Evolutionary conservation across 2,329 filamentous ascomycete species (phyloP), one percentile per base, ranked within the genome.

Genomic region (Monilinia vaccinii-corymbosi): DNA sequence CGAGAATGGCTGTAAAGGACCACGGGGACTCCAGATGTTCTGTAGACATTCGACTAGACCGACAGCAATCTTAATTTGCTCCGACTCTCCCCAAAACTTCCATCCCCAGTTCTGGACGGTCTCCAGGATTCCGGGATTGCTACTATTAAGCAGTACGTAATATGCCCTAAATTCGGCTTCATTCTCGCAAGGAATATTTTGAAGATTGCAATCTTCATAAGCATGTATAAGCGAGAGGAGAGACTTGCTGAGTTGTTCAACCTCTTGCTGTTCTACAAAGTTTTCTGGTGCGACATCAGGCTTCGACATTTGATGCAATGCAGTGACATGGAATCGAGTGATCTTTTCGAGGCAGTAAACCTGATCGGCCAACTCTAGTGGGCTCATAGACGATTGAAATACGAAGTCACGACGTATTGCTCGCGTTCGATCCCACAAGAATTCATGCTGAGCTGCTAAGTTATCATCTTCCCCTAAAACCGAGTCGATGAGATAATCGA

Each of bases 331-430:
- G 61, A 88, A 87, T 56, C 85, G 79, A 14, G 82, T 79, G 60
- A 88, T 86, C 28, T 80, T 82, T 69, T 88, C 85, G 25, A 87
- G 75, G 42, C 83, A 83, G 67, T 85, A 84, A 11, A 87, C 77
- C 64, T 86, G 79, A 23, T 80, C 77, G 31, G 75, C 76, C 68
- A 84, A 77, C 65, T 87, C 84, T 2, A 64, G 60, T 46, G 77
- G 69, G 3, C 75, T 79, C 72, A 87, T 78, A 56, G 79, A 78
- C 4, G 84, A 84, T 63, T 88, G 84, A 61, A 87, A 86, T 21
- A 83, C 83, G 66, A 88, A 86, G 68, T 88, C 85, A 63, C 85
- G 81, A 28, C 85, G 81, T 60, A 88, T 83, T 10, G 84, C 84
- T 60, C 85, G 77, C 25, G 85, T 87, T 47, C 85, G 78, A 68